A percentile compares a stretch with the other conserved stretches of the same genome.
phyloP scores from a whole-genome alignment of 108 stramenopile genomes.

The Chaetoceros muelleri region DNA sequence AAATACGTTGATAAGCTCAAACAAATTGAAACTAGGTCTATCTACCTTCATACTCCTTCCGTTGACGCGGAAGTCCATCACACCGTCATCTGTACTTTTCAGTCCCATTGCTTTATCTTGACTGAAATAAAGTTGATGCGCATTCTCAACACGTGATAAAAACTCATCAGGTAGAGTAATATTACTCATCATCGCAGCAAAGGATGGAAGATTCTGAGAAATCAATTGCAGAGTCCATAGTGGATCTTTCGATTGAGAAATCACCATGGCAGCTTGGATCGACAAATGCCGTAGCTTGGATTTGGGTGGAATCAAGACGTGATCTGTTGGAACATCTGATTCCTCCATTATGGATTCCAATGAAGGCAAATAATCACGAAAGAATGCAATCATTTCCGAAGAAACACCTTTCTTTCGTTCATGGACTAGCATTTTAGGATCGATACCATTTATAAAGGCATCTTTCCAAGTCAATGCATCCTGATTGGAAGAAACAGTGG shows the following conservation, averaged over 20 bases:
- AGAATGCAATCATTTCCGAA: too few relatives aligned
- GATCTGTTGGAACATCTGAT: too few relatives aligned
- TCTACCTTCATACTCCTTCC: slow-evolving; percentile 45
- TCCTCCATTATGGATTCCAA: too few relatives aligned
- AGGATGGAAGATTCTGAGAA: slow-evolving; percentile 67
- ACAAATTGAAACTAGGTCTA: slow-evolving; percentile 76
- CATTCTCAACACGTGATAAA: slow-evolving; percentile 18
- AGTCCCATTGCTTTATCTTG: too few relatives aligned
- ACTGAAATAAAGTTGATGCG: too few relatives aligned
- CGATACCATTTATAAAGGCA: too few relatives aligned
- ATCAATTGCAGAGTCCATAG: slow-evolving; percentile 61
- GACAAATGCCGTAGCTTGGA: slow-evolving; percentile 72
- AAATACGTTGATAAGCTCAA: slow-evolving; percentile 59
- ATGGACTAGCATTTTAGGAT: too few relatives aligned
- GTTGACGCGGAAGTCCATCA: slow-evolving; percentile 55
- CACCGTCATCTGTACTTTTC: slow-evolving; percentile 26
- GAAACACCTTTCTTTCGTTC: too few relatives aligned
- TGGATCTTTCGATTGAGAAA: slow-evolving; percentile 35
- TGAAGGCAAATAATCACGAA: too few relatives aligned
- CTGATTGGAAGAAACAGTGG: too few relatives aligned
- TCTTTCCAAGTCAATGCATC: too few relatives aligned
- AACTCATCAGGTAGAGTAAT: slow-evolving; percentile 23
- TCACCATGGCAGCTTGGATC: slow-evolving; percentile 62
- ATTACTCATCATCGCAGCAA: slow-evolving; percentile 68
- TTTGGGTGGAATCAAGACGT: slow-evolving; percentile 61